Evolutionary conservation across 495 filamentous ascomycete species (phyloP).

Genomic region (Articulospora tetracladia): DNA sequence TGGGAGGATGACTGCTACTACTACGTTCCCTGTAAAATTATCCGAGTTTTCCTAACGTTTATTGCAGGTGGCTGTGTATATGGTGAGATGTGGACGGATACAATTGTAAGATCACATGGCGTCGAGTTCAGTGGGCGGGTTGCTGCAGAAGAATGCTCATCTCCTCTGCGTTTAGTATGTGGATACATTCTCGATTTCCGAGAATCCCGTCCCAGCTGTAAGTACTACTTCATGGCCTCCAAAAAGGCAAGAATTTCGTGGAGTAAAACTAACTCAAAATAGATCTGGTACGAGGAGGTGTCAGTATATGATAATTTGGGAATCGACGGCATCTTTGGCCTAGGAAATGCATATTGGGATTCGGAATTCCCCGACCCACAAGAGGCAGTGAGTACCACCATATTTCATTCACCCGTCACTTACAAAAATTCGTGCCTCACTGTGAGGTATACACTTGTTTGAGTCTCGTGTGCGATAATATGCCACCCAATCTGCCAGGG

Average conservation of each 20-base stretch:
- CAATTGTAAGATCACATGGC: not conserved
- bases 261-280: not conserved
- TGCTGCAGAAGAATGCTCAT: not conserved
- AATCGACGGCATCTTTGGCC: slow-evolving; percentile 10
- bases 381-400: not conserved
- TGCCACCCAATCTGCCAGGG: not conserved
- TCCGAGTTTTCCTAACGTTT: not conserved
- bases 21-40: too few relatives aligned
- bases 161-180: not conserved
- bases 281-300: not conserved
- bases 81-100: not conserved
- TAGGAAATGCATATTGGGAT: slow-evolving; percentile 2
- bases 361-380: slow-evolving; percentile 8
- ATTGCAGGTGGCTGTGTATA: not conserved
- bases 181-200: not conserved
- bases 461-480: not conserved
- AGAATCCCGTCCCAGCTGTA: not conserved
- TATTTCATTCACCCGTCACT: too few relatives aligned
- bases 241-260: too few relatives aligned
- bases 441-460: too few relatives aligned
- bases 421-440: too few relatives aligned
- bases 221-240: too few relatives aligned
- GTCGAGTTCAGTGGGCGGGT: not conserved
- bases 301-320: not conserved
- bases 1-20: not conserved